Evolutionary conservation across 1,284 basidiomycete genomes (phyloP), one percentile per base, ranked within the genome.

Genomic region (Microbotryum violaceum): DNA sequence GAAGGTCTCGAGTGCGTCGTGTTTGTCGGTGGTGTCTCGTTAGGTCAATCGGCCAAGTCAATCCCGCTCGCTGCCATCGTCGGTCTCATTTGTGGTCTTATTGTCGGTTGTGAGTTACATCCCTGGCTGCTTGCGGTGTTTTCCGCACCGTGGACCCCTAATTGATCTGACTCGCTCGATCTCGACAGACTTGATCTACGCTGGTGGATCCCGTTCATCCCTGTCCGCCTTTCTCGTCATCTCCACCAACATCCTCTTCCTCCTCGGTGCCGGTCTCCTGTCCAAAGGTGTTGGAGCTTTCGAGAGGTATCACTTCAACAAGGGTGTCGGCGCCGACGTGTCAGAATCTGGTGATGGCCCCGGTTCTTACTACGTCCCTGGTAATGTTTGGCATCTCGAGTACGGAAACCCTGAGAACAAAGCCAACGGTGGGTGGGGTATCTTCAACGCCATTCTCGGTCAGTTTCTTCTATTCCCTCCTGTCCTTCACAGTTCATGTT

Each of bases 1-100:
- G 92, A 97, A 79, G 92, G 91, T 72, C 80, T 96, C 68, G 92
- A 97, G 76, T 91, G 89, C 2, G 86, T 96, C 62, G 80, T 97
- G 65, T 96, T 96, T 73, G 90, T 96, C 56, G 89, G 91, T 21
- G 91, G 92, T 61, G 91, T 94, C 49, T 85, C 91, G 2, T 84
- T 96, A 50, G 85, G 85, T 46, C 82, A 89, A 72, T 79, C 83
- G 3, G 91, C 88, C 3, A 82, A 81, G 2, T 83, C 91, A 6
- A 93, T 96, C 71, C 92, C 92, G 1, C 85, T 96, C 54, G 87
- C 92, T 7, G 83, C 89, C 56, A 85, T 96, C 64, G 82, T 86
- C 45, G 92, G 91, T 50, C 77, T 96, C 61, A 74, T 90, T 56
- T 82, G 82, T 59, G 92, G 92, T 29, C 75, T 87, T 53, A 51